Percentiles rank a stretch among this genome's conserved stretches.
phyloP scores from a whole-genome alignment of 2,329 filamentous ascomycete species.

The Pseudocercospora eumusae region DNA sequence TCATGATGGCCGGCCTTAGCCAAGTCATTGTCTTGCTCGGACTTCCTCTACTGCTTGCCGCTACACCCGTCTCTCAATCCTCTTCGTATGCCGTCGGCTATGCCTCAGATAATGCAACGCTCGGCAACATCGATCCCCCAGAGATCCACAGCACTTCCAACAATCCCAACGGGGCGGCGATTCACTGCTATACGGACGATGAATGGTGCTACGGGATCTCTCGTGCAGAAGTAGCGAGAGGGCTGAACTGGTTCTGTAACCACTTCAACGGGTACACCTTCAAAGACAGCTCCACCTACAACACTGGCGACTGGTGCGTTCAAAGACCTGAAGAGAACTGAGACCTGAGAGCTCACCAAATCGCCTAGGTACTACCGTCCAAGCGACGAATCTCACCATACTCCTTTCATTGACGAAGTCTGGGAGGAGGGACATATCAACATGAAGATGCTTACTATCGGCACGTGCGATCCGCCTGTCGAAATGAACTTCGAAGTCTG shows the following conservation, averaged over 20 bases:
- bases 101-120: background rate
- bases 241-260: slow-evolving; percentile 19
- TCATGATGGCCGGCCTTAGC: background rate
- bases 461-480: background rate
- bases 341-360: background rate
- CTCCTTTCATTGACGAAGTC: background rate
- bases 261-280: slow-evolving; percentile 3
- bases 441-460: background rate
- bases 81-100: background rate
- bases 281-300: background rate
- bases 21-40: background rate
- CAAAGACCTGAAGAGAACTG: background rate
- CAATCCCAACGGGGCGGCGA: background rate
- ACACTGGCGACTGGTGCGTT: slow-evolving; percentile 9
- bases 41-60: background rate
- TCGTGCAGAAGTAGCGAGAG: background rate
- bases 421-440: slow-evolving; percentile 8
- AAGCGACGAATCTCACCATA: background rate
- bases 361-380: background rate
- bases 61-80: slow-evolving; percentile 7
- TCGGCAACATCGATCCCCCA: background rate
- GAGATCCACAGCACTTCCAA: background rate
- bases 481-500: slow-evolving; percentile 9
- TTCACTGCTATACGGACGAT: slow-evolving; percentile 8
- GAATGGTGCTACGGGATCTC: slow-evolving; percentile 19